Conservation (phyloP, 495 filamentous ascomycete genomes). For the Niebla homalea region DNA sequence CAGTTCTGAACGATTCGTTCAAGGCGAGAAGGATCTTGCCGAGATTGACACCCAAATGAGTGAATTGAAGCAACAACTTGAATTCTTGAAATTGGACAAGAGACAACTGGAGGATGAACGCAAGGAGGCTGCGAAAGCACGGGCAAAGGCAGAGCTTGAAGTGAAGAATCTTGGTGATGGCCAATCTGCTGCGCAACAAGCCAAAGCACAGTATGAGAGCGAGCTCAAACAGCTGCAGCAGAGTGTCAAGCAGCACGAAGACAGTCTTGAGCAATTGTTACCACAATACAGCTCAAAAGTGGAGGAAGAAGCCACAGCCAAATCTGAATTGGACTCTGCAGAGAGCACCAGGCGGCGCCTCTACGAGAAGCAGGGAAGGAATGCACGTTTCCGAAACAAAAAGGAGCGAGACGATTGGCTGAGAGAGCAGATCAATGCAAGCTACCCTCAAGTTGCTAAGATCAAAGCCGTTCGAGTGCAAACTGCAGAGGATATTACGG, state of each 20-base stretch:
- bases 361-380: constrained; percentile 90
- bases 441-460: constrained; percentile 56
- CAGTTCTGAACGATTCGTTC: constrained; percentile 60
- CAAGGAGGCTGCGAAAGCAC: constrained; percentile 57
- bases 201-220: constrained; percentile 51
- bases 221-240: constrained; percentile 60
- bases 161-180: constrained; percentile 69
- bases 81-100: constrained; percentile 79
- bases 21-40: constrained; percentile 68
- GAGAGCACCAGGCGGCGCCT: constrained; percentile 66
- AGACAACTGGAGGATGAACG: constrained; percentile 81
- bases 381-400: constrained; percentile 75
- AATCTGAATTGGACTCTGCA: constrained; percentile 56
- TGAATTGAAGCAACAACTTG: constrained; percentile 65
- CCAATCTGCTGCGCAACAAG: constrained; percentile 62
- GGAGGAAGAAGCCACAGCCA: constrained; percentile 55
- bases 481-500: constrained; percentile 71
- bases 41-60: constrained; percentile 65
- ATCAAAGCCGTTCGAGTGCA: constrained; percentile 72
- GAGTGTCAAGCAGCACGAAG: constrained; percentile 63
- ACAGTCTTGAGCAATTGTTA: constrained; percentile 54
- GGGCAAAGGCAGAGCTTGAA: constrained; percentile 74
- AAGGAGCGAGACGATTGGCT: constrained; percentile 77
- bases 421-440: constrained; percentile 67
- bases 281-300: constrained; percentile 65